Evolutionary conservation across 2,329 filamentous ascomycete species (phyloP).

Genomic region (Alternaria ethzedia): DNA sequence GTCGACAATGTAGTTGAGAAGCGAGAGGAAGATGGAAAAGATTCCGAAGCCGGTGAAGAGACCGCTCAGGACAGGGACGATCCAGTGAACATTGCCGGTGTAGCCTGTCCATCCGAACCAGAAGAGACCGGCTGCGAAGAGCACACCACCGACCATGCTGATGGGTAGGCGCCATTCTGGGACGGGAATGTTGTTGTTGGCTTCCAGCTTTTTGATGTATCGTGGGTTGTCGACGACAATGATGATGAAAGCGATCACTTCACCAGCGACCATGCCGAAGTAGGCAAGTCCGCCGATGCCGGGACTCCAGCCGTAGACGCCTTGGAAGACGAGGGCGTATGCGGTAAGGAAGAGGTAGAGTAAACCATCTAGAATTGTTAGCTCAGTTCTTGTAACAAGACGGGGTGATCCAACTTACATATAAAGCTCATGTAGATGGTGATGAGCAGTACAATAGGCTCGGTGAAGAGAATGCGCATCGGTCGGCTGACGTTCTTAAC

Average conservation of each 20-base stretch:
- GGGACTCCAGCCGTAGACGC: constrained; percentile 70
- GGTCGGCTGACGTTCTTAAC: constrained; percentile 61
- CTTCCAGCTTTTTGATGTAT: constrained; percentile 61
- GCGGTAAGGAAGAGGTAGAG: constrained; percentile 84
- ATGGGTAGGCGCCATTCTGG: constrained; percentile 65
- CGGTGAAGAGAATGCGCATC: constrained; percentile 56
- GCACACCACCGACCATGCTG: constrained; percentile 59
- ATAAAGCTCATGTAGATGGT: constrained; percentile 55
- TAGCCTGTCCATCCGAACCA: constrained; percentile 54
- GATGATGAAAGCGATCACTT: constrained; percentile 69
- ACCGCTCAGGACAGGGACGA: constrained; percentile 52
- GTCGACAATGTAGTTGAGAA: constrained; percentile 66
- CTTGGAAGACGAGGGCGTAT: constrained; percentile 80
- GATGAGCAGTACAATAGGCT: constrained; percentile 57
- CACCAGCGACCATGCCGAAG: constrained; percentile 81
- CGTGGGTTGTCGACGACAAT: constrained; percentile 69
- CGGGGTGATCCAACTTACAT: constrained; percentile 26
- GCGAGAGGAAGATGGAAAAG: constrained; percentile 63
- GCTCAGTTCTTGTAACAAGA: background rate
- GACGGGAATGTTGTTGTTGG: constrained; percentile 59
- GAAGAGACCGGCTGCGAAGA: constrained; percentile 49
- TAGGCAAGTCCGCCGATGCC: constrained; percentile 80
- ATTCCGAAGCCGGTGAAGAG: constrained; percentile 65
- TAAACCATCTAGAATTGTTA: constrained; percentile 66
- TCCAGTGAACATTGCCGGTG: constrained; percentile 51